Conservation (phyloP, 2,329 filamentous ascomycete species). For the Xylaria polymorpha region DNA sequence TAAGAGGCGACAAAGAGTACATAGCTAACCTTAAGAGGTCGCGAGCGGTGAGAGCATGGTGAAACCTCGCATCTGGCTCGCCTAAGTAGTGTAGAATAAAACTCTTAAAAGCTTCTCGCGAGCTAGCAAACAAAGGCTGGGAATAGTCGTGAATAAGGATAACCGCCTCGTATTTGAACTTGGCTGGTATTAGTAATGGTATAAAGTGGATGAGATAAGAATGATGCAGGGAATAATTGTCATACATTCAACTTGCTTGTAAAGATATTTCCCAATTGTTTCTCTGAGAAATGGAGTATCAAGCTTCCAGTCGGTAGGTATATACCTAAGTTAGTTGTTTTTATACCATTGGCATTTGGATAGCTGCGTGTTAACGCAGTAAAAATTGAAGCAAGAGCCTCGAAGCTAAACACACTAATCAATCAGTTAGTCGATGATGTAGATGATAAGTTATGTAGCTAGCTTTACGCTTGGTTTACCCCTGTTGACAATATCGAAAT, state of each 20-base stretch:
- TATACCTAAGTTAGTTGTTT: background rate
- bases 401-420: background rate
- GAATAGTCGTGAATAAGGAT: conserved; percentile 14
- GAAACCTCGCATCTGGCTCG: background rate
- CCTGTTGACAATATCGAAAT: background rate
- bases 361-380: background rate
- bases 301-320: background rate
- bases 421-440: background rate
- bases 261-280: background rate
- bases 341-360: background rate
- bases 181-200: background rate
- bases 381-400: background rate
- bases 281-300: background rate
- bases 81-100: no score
- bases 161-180: conserved; percentile 21
- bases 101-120: conserved; percentile 8
- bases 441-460: background rate
- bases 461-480: background rate
- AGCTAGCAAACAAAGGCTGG: background rate
- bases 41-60: conserved; percentile 22
- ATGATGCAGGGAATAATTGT: conserved; percentile 2
- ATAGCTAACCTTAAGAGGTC: background rate
- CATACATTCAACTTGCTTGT: background rate
- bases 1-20: conserved; percentile 6
- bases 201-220: conserved; percentile 8